Evolutionary conservation across 331 rosid genomes (phyloP), one percentile per base, ranked within the genome.

Genomic region (Telfairia occidentalis): DNA sequence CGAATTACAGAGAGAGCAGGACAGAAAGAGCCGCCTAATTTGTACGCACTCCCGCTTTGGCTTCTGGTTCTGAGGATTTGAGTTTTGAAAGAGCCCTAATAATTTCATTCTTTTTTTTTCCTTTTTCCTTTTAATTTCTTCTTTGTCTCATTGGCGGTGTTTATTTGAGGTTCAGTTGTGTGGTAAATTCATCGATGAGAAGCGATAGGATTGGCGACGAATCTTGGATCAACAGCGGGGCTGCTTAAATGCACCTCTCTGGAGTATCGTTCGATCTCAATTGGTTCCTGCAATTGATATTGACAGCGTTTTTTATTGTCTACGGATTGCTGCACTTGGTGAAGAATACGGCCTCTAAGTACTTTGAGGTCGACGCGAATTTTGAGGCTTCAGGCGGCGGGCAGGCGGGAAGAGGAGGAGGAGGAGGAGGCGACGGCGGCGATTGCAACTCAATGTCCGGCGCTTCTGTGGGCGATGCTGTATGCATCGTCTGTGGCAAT

Each of bases 291-390:
- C 89, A 90, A 54, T 70, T 89, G 19, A 76, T 95, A 30, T 45
- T 90, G 58, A 76, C 92, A n/a, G 26, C 59, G 7, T 83, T 92
- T 8, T 28, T 92, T 0, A 26, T 87, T 0, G 87, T 82, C 23
- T 63, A 85, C 32, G 96, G 90, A 63, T 78, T 92, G 74, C 89
- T 84, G 37, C 76, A 84, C 70, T 76, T 90, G 73, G 86, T 90
- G 21, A 95, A 89, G 80, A 86, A 81, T 83, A 85, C 97, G 72
- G 97, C 99, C 52, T 87, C 96, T 35, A 95, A 80, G 79, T 95
- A 92, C 89, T 90, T 95, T 76, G 90, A 90, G 83, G 96, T 87
- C 63, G 89, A 85, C 90, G 90, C 96, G 73, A 89, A 79, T 85
- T 91, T 94, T 78, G 97, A 88, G 69, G 78, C 69, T 8, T 53